phyloP scores from a whole-genome alignment of 2,329 filamentous ascomycete genomes.

The Chaetothyriales sp. region DNA sequence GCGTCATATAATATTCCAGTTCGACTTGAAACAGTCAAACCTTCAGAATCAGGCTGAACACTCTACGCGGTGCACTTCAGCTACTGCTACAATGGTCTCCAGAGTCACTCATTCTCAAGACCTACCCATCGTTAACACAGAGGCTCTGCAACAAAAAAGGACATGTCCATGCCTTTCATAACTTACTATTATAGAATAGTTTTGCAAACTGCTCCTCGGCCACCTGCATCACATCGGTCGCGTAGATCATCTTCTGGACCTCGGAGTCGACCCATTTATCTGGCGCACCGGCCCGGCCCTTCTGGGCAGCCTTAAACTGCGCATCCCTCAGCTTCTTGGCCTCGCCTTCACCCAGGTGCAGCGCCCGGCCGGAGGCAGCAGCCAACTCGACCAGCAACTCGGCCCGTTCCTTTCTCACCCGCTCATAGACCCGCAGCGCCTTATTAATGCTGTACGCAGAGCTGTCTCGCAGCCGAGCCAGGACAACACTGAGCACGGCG shows the following conservation, averaged over 20 bases:
- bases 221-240: conserved; percentile 44
- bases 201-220: conserved; percentile 37
- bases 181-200: conserved; percentile 25
- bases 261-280: conserved; percentile 59
- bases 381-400: conserved; percentile 43
- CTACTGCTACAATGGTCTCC: too few relatives aligned
- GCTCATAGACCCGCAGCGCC: conserved; percentile 42
- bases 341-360: conserved; percentile 44
- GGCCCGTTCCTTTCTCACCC: conserved; percentile 40
- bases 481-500: conserved; percentile 38
- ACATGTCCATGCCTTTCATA: too few relatives aligned
- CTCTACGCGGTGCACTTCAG: too few relatives aligned
- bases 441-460: conserved; percentile 34
- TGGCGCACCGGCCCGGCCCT: conserved; percentile 37
- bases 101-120: too few relatives aligned
- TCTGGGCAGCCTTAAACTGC: conserved; percentile 38
- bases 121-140: too few relatives aligned
- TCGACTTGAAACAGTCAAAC: too few relatives aligned
- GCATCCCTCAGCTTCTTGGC: conserved; percentile 45
- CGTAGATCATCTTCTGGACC: conserved; percentile 52
- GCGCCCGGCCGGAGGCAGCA: conserved; percentile 36
- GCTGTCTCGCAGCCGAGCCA: conserved; percentile 34
- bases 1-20: too few relatives aligned
- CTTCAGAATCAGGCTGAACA: too few relatives aligned
- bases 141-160: too few relatives aligned